Percentiles rank a stretch among this genome's conserved stretches.
These are phyloP conservation scores for Dysphania ambrosioides DNA, from an alignment of 148 eudicot species.

Conservation along the genomic window DNA sequence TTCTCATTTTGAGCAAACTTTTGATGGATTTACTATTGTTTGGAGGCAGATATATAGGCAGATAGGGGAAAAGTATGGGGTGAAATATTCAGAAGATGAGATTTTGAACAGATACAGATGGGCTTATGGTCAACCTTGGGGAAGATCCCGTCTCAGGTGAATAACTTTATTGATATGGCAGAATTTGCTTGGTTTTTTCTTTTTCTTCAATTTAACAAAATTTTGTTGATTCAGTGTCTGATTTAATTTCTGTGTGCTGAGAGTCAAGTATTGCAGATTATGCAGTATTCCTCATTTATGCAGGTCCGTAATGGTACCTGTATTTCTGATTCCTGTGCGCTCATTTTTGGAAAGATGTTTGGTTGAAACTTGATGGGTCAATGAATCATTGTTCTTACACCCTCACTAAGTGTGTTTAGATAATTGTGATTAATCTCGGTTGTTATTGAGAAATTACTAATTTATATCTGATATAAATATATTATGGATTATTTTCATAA, in stretches of 20 bases:
- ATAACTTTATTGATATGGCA: too few species aligned
- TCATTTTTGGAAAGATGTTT: neutral
- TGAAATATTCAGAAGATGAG: slow-evolving; percentile 67
- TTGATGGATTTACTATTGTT: neutral
- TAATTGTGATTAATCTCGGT: too few species aligned
- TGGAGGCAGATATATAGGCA: slow-evolving; percentile 65
- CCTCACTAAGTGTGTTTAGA: too few species aligned
- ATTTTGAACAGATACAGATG: slow-evolving; percentile 69
- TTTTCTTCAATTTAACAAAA: neutral
- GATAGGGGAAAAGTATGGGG: slow-evolving; percentile 95
- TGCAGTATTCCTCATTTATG: neutral
- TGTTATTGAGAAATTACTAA: too few species aligned
- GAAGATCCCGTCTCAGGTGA: slow-evolving; percentile 87
- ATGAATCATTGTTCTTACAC: too few species aligned
- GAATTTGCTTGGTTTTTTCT: too few species aligned
- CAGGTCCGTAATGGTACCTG: slow-evolving; percentile 14
- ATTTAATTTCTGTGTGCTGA: neutral
- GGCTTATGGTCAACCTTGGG: slow-evolving; percentile 98
- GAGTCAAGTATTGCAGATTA: neutral
- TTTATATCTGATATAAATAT: too few species aligned
- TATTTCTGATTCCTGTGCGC: slow-evolving; percentile 1
- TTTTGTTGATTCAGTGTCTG: neutral
- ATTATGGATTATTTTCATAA: too few species aligned
- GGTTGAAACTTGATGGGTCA: neutral
- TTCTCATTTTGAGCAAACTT: neutral